Percentiles rank a stretch among this genome's conserved stretches.
phyloP scores from a whole-genome alignment of 306 rosid genomes.

The Leucaena leucocephala region DNA sequence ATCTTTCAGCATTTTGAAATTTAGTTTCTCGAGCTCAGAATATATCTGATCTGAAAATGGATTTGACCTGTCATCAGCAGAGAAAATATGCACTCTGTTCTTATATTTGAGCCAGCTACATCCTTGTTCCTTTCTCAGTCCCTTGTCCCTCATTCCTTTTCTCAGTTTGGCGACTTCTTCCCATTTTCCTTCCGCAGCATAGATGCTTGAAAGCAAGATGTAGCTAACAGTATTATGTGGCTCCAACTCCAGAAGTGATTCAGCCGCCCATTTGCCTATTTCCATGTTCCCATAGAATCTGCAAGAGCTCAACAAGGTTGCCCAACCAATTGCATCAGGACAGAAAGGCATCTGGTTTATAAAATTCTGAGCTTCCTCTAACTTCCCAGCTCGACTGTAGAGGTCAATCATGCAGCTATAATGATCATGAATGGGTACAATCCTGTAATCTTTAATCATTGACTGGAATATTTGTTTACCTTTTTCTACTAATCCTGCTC shows the following conservation, averaged over 20 bases:
- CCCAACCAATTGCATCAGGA: constrained; percentile 94
- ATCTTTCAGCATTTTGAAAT: constrained; percentile 63
- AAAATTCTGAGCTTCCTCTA: constrained; percentile 77
- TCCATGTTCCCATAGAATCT: constrained; percentile 67
- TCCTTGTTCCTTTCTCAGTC: constrained; percentile 86
- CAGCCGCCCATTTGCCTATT: constrained; percentile 90
- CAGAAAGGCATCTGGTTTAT: constrained; percentile 69
- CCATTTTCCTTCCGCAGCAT: constrained; percentile 86
- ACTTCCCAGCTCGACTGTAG: constrained; percentile 81
- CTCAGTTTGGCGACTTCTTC: constrained; percentile 78
- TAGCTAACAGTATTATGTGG: constrained; percentile 89
- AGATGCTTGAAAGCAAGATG: constrained; percentile 78
- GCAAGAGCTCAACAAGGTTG: constrained; percentile 84
- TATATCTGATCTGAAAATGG: constrained; percentile 80
- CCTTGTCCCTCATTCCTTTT: constrained; percentile 80
- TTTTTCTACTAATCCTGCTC: constrained; percentile 87
- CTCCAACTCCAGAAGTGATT: constrained; percentile 75
- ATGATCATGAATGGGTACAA: constrained; percentile 70
- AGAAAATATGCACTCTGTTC: constrained; percentile 72
- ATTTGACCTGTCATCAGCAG: constrained; percentile 78
- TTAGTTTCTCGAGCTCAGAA: constrained; percentile 64
- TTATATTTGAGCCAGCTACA: constrained; percentile 95
- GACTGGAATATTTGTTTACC: constrained; percentile 68
- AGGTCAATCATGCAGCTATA: constrained; percentile 92
- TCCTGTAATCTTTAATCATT: constrained; percentile 72